phyloP scores from a whole-genome alignment of 495 filamentous ascomycete species.

The Ramalina intermedia region DNA sequence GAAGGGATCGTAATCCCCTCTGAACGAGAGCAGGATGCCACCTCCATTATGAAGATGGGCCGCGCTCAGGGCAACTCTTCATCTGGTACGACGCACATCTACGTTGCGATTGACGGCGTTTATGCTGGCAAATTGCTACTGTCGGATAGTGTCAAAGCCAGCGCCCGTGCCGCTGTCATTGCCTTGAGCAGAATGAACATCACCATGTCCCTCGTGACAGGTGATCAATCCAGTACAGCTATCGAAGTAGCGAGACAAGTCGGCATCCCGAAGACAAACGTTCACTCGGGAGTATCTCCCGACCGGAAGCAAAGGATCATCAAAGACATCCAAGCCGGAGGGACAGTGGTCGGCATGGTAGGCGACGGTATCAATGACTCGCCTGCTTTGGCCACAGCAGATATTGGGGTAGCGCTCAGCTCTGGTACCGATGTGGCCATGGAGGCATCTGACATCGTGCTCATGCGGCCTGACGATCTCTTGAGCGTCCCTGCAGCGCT shows the following conservation, averaged over 20 bases:
- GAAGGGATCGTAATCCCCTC: conserved; percentile 50
- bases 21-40: conserved; percentile 5
- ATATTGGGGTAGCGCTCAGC: conserved; percentile 83
- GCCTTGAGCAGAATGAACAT: conserved; percentile 75
- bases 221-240: conserved; percentile 74
- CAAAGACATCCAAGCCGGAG: conserved; percentile 51
- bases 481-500: conserved; percentile 82
- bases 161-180: conserved; percentile 67
- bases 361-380: conserved; percentile 99
- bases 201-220: conserved; percentile 81
- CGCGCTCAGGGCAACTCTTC: conserved; percentile 22
- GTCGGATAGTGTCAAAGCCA: conserved; percentile 78
- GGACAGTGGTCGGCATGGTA: conserved; percentile 84
- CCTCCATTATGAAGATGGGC: conserved; percentile 5
- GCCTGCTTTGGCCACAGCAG: conserved; percentile 80
- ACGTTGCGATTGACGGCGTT: conserved; percentile 67
- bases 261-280: conserved; percentile 58
- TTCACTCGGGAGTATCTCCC: conserved; percentile 73
- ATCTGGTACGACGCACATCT: conserved; percentile 74
- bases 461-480: conserved; percentile 85
- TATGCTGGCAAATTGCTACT: conserved; percentile 75
- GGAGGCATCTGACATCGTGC: conserved; percentile 90
- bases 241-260: conserved; percentile 67
- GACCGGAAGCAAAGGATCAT: conserved; percentile 81
- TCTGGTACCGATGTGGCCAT: conserved; percentile 94